phyloP scores from a whole-genome alignment of 345 rosid species.

The Melaleuca quinquenervia region DNA sequence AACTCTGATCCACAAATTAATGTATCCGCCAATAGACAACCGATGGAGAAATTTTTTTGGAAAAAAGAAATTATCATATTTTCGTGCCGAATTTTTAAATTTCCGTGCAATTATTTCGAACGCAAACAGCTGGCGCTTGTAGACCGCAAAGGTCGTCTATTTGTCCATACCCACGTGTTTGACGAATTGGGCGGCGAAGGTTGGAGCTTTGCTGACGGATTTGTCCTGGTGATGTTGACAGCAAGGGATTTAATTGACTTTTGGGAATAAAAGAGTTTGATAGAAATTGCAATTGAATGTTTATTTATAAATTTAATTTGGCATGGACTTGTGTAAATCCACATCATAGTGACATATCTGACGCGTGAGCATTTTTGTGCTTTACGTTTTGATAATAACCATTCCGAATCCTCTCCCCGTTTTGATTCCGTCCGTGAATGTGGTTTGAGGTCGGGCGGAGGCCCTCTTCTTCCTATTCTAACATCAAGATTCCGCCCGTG shows the following conservation, averaged over 20 bases:
- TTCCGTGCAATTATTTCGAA: not conserved
- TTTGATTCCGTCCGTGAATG: not conserved
- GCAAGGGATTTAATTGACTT: not conserved
- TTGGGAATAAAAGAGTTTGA: not conserved
- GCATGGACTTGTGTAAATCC: not conserved
- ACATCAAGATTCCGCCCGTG: no score
- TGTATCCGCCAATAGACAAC: not conserved
- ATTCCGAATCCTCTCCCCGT: not conserved
- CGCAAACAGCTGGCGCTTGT: not conserved
- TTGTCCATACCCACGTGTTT: not conserved
- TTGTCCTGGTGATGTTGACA: not conserved
- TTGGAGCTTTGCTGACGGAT: not conserved
- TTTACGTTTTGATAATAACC: not conserved
- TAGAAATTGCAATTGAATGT: not conserved
- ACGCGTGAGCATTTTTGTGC: not conserved
- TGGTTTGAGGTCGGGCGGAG: not conserved
- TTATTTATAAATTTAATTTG: not conserved
- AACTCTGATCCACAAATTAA: not conserved
- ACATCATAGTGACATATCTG: not conserved
- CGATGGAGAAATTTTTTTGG: not conserved
- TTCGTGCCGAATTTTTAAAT: not conserved
- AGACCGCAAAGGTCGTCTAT: not conserved
- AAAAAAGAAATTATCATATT: not conserved
- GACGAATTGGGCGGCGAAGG: not conserved
- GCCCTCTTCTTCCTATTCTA: not conserved